Conservation (phyloP, 2,329 filamentous ascomycete species). For the Fusarium sp. region DNA sequence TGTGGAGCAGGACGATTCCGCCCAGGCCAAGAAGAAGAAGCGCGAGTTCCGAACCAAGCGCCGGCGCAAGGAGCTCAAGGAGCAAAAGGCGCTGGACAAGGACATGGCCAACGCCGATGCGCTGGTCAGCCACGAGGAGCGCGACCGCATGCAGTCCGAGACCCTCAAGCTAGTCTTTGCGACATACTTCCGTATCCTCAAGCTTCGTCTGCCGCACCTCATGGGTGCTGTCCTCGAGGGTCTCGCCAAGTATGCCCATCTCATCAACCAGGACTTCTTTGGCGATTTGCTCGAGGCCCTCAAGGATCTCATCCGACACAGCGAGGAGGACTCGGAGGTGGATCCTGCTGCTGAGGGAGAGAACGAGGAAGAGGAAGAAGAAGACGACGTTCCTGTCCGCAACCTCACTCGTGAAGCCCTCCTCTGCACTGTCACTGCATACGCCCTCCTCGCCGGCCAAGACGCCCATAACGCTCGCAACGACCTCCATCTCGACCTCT, state of each 20-base stretch:
- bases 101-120: conserved; percentile 95
- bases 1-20: conserved; percentile 66
- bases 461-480: conserved; percentile 87
- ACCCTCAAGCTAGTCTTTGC: conserved; percentile 96
- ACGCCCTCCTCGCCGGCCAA: conserved; percentile 94
- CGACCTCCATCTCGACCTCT: conserved; percentile 87
- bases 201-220: conserved; percentile 81
- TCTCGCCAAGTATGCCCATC: conserved; percentile 90
- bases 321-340: conserved; percentile 67
- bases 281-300: conserved; percentile 94
- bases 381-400: conserved; percentile 64
- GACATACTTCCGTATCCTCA: conserved; percentile 94
- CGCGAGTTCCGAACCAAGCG: conserved; percentile 91
- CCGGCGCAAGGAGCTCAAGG: conserved; percentile 83
- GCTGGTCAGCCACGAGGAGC: conserved; percentile 89
- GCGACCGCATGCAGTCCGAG: conserved; percentile 93
- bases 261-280: conserved; percentile 99
- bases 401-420: conserved; percentile 88
- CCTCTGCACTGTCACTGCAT: conserved; percentile 95
- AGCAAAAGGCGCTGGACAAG: conserved; percentile 89
- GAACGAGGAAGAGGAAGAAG: conserved; percentile 56
- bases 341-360: conserved; percentile 58
- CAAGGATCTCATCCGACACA: conserved; percentile 88
- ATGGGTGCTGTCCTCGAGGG: conserved; percentile 99
- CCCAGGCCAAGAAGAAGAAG: conserved; percentile 75